Conservation (phyloP, 306 rosid species). For the Vigna unguiculata region DNA sequence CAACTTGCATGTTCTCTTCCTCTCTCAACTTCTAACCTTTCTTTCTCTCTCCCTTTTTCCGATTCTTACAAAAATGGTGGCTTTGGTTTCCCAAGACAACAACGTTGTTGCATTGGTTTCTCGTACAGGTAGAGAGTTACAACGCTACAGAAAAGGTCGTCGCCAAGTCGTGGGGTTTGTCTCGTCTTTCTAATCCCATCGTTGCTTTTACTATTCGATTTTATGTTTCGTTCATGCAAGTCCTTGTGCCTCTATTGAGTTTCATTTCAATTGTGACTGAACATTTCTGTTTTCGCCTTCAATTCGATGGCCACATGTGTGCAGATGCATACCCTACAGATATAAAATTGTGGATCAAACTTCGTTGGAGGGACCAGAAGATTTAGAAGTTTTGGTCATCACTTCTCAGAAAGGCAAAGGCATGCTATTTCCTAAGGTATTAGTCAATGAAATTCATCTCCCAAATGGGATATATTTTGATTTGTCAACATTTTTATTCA, state of each 20-base stretch:
- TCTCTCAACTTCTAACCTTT: background rate
- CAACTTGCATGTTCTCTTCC: background rate
- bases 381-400: conserved; percentile 79
- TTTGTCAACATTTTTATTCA: background rate
- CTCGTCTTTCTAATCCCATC: background rate
- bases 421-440: conserved; percentile 86
- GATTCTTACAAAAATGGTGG: conserved; percentile 48
- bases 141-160: conserved; percentile 76
- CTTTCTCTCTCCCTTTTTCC: background rate
- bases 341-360: conserved; percentile 48
- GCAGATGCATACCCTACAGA: conserved; percentile 91
- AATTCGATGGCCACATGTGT: background rate
- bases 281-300: background rate
- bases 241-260: background rate
- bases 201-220: background rate
- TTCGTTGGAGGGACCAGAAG: conserved; percentile 44
- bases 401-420: conserved; percentile 84
- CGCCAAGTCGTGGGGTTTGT: conserved; percentile 91
- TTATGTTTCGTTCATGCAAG: background rate
- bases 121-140: conserved; percentile 88
- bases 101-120: conserved; percentile 72
- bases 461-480: background rate
- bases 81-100: conserved; percentile 63
- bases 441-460: conserved; percentile 14
- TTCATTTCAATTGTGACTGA: conserved; percentile 28